These are phyloP conservation scores for Grosmannia huntii DNA, from an alignment of 2,329 filamentous ascomycete species.

Conservation along the genomic window DNA sequence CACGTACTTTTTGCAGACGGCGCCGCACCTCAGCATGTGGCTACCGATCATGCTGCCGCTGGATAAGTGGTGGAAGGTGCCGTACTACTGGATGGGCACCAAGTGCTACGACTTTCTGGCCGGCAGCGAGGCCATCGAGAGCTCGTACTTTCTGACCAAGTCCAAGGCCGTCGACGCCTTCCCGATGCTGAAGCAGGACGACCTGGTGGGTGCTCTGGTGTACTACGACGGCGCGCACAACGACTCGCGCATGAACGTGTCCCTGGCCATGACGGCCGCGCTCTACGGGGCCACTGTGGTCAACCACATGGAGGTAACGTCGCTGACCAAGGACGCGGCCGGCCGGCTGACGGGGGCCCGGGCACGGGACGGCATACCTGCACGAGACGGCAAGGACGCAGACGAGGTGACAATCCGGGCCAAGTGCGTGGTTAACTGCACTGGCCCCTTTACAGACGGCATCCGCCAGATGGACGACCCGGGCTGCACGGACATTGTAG, in stretches of 20 bases:
- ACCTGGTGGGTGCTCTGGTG: constrained; percentile 63
- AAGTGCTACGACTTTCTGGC: constrained; percentile 75
- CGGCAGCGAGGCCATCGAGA: constrained; percentile 70
- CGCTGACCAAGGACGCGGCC: constrained; percentile 54
- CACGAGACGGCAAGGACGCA: constrained; percentile 38
- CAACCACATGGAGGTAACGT: constrained; percentile 70
- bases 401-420: constrained; percentile 58
- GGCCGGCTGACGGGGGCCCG: constrained; percentile 58
- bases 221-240: constrained; percentile 86
- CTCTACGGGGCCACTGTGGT: constrained; percentile 70
- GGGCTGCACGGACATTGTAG: constrained; percentile 56
- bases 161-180: constrained; percentile 67
- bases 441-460: constrained; percentile 68
- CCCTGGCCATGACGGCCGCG: constrained; percentile 66
- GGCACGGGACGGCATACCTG: constrained; percentile 49
- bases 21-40: constrained; percentile 68
- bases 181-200: constrained; percentile 63
- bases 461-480: constrained; percentile 72
- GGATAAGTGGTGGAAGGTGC: constrained; percentile 73
- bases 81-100: constrained; percentile 57
- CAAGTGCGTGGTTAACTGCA: constrained; percentile 74
- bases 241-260: constrained; percentile 79
- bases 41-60: constrained; percentile 75
- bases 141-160: constrained; percentile 68
- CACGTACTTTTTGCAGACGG: constrained; percentile 72